Base-by-base conservation (phyloP, 139 green algal genomes). In the Parachlorella kessleri region DNA sequence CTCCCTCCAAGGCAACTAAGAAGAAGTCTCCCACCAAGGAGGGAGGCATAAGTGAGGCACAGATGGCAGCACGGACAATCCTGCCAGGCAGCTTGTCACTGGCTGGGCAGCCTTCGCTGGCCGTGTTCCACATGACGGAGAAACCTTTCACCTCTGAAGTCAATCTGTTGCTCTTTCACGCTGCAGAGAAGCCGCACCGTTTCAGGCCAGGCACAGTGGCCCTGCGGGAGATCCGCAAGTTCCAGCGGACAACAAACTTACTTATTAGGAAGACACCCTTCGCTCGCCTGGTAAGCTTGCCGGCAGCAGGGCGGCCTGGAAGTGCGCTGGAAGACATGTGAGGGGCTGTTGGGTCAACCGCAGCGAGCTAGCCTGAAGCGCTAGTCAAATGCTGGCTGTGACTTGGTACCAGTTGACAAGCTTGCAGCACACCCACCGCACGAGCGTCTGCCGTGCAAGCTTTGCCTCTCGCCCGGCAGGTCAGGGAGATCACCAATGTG, bases 401-500 rank as follows among this genome's bases (percentile, higher is more conserved):
- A 59, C 21, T 59, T 59, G 14, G 48, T 18, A 59, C 48, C 21
- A 28, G n/a, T n/a, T n/a, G n/a, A n/a, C 48, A 59, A 59, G 48
- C 14, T 14, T 59, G 21, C 21, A 28, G 48, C 21, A 59, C 48
- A 59, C 14, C 48, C 14, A 18, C 48, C 14, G 14, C 48, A 14
- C 14, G 48, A 59, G 48, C 14, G 48, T 18, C 48, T 59, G 48
- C 48, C 21, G 48, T 59, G 14, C 21, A 59, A 18, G 48, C 14
- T 59, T 59, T 59, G 48, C 48, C 48, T 14, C 14, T 59, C 21
- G 14, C 14, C 14, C 21, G 48, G 48, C 86, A 96, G 92, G 90
- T 94, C 3, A 85, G 93, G 1, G 96, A 99, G 81, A 96, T 98
- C 77, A 93, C 90, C 73, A 97, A 98, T 83, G 80, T 94, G 63